Evolutionary conservation across 257 asterid species (phyloP).

Genomic region (Capsicum baccatum): DNA sequence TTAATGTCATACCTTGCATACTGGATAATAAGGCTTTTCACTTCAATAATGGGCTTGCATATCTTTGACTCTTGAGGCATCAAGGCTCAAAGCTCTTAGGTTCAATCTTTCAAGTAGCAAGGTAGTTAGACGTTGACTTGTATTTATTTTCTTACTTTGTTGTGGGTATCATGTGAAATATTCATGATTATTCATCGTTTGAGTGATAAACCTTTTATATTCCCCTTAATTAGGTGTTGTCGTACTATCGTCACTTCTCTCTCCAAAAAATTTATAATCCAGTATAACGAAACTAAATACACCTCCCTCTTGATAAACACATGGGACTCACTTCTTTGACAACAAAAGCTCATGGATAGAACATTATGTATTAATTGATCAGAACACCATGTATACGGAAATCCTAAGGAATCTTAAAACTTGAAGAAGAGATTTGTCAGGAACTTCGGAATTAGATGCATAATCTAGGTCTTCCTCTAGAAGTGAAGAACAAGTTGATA

Average conservation of each 20-base stretch:
- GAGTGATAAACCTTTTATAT: not conserved
- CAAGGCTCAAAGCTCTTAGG: constrained; percentile 19
- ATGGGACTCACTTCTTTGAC: not conserved
- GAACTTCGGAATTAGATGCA: not conserved
- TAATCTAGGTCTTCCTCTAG: not conserved
- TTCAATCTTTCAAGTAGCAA: constrained; percentile 15
- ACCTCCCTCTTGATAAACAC: constrained; percentile 12
- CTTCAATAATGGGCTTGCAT: constrained; percentile 11
- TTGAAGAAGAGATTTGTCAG: not conserved
- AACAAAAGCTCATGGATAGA: constrained; percentile 14
- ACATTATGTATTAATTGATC: not conserved
- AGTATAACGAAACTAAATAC: not conserved
- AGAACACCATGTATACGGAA: not conserved
- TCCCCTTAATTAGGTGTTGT: not conserved
- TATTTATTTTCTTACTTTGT: not conserved
- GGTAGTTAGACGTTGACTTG: not conserved
- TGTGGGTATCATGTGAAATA: not conserved
- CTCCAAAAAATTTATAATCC: not conserved
- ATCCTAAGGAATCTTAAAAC: not conserved
- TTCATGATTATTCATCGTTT: not conserved
- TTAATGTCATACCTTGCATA: not conserved
- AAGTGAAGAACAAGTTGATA: not conserved
- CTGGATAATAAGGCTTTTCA: not conserved
- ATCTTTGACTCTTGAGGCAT: not conserved
- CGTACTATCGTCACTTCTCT: not conserved